Base-by-base conservation (phyloP, 2,329 filamentous ascomycete genomes). In the Trichoderma harzianum region DNA sequence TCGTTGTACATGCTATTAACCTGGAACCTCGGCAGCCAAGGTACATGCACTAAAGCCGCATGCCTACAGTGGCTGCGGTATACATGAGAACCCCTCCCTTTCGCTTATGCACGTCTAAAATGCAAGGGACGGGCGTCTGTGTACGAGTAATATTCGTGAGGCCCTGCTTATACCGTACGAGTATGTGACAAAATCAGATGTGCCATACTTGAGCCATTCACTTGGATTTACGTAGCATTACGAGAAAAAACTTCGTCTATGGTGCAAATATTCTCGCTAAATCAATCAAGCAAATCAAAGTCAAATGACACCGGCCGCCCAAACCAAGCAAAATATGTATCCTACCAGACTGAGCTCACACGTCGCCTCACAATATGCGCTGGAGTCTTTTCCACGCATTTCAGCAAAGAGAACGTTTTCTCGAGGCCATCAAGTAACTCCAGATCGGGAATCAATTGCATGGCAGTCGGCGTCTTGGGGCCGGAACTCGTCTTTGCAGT, bases 391-490 rank as follows among this genome's bases (percentile, higher is more conserved):
- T 75, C 74, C 53, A 73, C 60, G 28, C 73, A 76, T 51, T 76
- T 75, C 3, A 75, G 55, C 10, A 72, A 34, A 43, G 74, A 70
- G 18, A 75, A 36, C 7, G 68, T 62, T n/a, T 51, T 66, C 47
- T 72, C 71, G 4, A 67, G 30, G 6, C 55, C 57, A 60, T 57
- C 61, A 26, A 63, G 12, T 36, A 67, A 36, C 7, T 70, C 64
- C 51, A 70, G 10, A 47, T 76, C 72, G 7, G 69, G 39, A 11
- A 73, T 26, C 21, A 76, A 61, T 11, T 73, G 62, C 75, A 76
- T 76, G 28, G 75, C 75, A n/a, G 72, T 72, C 18, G 75, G 75
- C 21, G 75, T 76, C 67, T 74, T 76, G 12, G 73, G 74, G 32
- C 73, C 75, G 10, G 55, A 68, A 55, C 39, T 16, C 39, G 26